phyloP scores from a whole-genome alignment of 306 rosid genomes.

The Cyclanthera cordifolia region DNA sequence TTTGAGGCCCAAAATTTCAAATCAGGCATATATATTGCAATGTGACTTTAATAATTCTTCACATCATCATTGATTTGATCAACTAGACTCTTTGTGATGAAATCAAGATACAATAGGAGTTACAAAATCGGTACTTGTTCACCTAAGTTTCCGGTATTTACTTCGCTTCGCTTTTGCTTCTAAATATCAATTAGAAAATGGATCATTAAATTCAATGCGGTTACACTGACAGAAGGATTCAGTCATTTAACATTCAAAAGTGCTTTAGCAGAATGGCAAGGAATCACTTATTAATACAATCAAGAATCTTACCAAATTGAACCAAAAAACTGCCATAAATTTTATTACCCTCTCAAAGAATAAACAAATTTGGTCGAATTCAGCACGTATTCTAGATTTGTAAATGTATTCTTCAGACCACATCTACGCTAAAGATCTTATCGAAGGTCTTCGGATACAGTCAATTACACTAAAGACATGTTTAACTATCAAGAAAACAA shows the following conservation, averaged over 20 bases:
- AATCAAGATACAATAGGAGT: background rate
- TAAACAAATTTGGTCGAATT: background rate
- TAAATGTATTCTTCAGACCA: no score
- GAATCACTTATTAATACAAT: constrained; percentile 1
- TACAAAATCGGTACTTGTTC: background rate
- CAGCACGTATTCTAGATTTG: no score
- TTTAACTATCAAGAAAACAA: no score
- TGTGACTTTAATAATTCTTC: background rate
- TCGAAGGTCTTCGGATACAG: background rate
- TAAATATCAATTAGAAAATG: background rate
- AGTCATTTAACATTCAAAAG: background rate
- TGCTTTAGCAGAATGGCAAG: background rate
- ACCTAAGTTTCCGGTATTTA: background rate
- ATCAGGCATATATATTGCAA: background rate
- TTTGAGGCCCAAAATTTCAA: background rate
- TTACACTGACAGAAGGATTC: background rate
- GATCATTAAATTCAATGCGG: constrained; percentile 1
- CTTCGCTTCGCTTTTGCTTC: background rate
- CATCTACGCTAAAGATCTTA: no score
- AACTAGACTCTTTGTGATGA: background rate
- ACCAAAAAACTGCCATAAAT: background rate
- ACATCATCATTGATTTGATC: background rate
- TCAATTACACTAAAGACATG: no score
- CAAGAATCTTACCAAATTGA: background rate
- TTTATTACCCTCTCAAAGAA: background rate